phyloP scores from a whole-genome alignment of 805 yeast species.

The Yarrowia sp. region DNA sequence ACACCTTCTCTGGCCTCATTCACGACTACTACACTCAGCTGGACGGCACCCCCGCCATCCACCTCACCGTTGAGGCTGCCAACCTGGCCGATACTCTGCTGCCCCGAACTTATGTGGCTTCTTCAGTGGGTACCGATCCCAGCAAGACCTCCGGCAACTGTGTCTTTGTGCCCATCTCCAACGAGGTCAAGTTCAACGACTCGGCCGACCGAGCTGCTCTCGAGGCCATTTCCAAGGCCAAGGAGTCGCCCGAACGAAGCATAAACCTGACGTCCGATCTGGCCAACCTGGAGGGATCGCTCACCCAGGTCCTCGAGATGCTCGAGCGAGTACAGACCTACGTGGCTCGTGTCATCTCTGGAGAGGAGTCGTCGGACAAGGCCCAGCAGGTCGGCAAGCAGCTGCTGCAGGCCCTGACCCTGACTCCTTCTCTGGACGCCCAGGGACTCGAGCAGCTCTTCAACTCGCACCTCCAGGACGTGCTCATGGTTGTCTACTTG shows the following conservation, averaged over 20 bases:
- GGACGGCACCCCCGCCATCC: conserved; percentile 75
- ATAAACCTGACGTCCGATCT: conserved; percentile 40
- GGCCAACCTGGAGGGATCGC: conserved; percentile 38
- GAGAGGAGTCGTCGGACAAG: conserved; percentile 34
- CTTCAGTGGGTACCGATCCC: conserved; percentile 61
- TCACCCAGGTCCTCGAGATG: conserved; percentile 42
- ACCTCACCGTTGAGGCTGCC: conserved; percentile 64
- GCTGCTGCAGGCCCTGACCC: conserved; percentile 49
- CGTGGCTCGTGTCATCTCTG: conserved; percentile 36
- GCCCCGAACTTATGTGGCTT: conserved; percentile 69
- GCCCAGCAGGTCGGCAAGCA: conserved; percentile 58
- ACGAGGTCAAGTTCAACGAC: conserved; percentile 54
- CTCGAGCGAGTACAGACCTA: conserved; percentile 42
- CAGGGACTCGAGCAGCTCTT: conserved; percentile 59
- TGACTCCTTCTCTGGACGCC: conserved; percentile 43
- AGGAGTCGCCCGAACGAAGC: conserved; percentile 37
- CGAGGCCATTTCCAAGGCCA: conserved; percentile 40
- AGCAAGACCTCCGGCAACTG: conserved; percentile 44
- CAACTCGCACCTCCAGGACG: conserved; percentile 73
- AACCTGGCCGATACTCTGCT: conserved; percentile 47
- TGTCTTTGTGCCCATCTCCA: conserved; percentile 75
- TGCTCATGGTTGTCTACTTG: conserved; percentile 75
- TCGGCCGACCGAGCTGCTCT: conserved; percentile 48
- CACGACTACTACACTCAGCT: conserved; percentile 77
- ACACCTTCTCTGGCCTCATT: conserved; percentile 69